Evolutionary conservation across 73 alveolate species (phyloP).

Genomic region (Paramecium sonneborni): DNA sequence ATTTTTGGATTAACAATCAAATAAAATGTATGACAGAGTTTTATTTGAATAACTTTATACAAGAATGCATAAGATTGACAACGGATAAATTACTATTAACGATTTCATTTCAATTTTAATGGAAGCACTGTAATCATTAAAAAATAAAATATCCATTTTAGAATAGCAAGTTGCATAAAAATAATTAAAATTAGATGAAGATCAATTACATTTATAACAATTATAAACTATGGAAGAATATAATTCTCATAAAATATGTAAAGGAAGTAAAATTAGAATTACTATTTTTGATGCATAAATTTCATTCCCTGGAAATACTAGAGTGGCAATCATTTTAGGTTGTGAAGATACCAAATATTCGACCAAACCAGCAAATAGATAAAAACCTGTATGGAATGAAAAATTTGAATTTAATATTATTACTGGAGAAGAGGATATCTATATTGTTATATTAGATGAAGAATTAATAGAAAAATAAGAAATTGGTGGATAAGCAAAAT

Average conservation of each 20-base stretch:
- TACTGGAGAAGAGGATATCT: conserved; percentile 37
- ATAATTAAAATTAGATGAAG: neutral
- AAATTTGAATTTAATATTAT: neutral
- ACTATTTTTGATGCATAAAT: neutral
- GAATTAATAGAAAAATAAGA: conserved; percentile 10
- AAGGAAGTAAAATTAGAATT: neutral
- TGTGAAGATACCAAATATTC: neutral
- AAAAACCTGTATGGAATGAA: conserved; percentile 43
- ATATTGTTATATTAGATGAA: conserved; percentile 25
- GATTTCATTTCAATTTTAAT: neutral
- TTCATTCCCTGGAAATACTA: neutral
- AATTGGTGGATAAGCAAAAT: neutral
- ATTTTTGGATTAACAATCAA: neutral
- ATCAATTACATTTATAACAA: neutral
- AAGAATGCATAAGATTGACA: neutral
- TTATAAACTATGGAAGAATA: neutral
- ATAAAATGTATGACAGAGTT: conserved; percentile 14
- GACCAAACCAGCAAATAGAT: neutral
- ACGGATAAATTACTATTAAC: neutral
- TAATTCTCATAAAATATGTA: neutral
- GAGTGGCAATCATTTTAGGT: neutral
- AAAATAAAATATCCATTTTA: neutral
- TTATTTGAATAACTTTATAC: conserved; percentile 8
- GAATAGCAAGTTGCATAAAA: neutral
- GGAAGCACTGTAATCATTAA: conserved; percentile 30